Evolutionary conservation across 768 basidiomycete species (phyloP).

Genomic region (Piloderma croceum): DNA sequence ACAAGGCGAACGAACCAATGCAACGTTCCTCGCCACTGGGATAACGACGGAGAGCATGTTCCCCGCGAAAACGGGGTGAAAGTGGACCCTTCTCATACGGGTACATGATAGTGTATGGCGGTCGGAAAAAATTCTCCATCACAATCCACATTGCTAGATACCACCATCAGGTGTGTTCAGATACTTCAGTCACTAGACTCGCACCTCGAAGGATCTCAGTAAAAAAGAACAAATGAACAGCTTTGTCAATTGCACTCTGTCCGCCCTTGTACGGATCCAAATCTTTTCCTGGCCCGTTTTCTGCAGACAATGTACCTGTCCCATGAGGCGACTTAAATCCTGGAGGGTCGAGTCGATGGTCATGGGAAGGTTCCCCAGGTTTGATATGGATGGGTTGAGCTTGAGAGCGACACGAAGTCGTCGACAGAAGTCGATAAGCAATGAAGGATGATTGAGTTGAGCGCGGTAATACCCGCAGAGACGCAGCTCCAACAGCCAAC

Average conservation of each 20-base stretch:
- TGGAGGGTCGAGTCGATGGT: no score
- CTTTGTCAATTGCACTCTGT: conserved; percentile 91
- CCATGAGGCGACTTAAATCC: no score
- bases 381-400: conserved; percentile 25
- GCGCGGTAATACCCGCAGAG: conserved; percentile 38
- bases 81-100: conserved; percentile 98
- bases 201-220: conserved; percentile 94
- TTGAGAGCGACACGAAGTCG: conserved; percentile 33
- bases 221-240: conserved; percentile 95
- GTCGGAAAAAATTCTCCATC: conserved; percentile 83
- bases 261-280: conserved; percentile 70
- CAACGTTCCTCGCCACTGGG: conserved; percentile 98
- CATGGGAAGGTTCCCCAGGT: no score
- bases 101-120: conserved; percentile 97
- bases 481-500: conserved; percentile 47
- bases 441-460: conserved; percentile 32
- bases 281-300: conserved; percentile 44
- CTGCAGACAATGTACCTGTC: conserved; percentile 25
- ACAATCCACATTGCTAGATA: conserved; percentile 95
- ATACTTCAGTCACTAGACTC: conserved; percentile 18
- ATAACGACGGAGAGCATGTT: conserved; percentile 94
- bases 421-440: conserved; percentile 49
- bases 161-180: conserved; percentile 12
- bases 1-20: conserved; percentile 64
- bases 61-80: conserved; percentile 96